Evolutionary conservation across 805 yeast species (phyloP).

Genomic region (Metschnikowia proteae): DNA sequence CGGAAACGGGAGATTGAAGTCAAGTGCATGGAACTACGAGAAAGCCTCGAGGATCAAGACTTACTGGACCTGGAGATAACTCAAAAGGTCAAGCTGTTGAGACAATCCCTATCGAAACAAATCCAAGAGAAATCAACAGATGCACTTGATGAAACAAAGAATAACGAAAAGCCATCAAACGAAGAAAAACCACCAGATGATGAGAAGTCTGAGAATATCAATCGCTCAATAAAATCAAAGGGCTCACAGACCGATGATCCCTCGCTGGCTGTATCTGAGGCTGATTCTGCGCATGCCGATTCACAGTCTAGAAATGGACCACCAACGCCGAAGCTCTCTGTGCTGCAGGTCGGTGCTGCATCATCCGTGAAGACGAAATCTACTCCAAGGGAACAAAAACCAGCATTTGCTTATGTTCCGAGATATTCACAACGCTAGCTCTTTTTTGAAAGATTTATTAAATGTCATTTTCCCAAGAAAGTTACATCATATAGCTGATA

Average conservation of each 20-base stretch:
- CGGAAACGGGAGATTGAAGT: conserved; percentile 39
- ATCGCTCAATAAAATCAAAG: neutral
- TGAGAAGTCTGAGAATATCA: neutral
- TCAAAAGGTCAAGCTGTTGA: neutral
- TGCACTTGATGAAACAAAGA: neutral
- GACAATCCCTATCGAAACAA: neutral
- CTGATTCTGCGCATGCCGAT: neutral
- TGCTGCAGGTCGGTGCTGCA: neutral
- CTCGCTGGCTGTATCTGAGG: neutral
- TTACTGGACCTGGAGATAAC: conserved; percentile 30
- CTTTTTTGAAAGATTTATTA: neutral
- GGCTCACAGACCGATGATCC: neutral
- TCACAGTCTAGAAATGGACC: neutral
- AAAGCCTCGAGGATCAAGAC: conserved; percentile 47
- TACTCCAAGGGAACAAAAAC: neutral
- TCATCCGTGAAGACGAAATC: neutral
- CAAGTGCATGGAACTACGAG: conserved; percentile 48
- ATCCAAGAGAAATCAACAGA: neutral
- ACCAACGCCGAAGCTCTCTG: neutral
- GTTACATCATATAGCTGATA: neutral
- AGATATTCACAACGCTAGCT: conserved; percentile 3
- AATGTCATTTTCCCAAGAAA: neutral
- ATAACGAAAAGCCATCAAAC: too few species aligned
- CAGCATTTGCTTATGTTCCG: conserved; percentile 4
- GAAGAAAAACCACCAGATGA: neutral